Conservation (phyloP, 371 early-diverging fungal species). For the Chytridiales sp. region DNA sequence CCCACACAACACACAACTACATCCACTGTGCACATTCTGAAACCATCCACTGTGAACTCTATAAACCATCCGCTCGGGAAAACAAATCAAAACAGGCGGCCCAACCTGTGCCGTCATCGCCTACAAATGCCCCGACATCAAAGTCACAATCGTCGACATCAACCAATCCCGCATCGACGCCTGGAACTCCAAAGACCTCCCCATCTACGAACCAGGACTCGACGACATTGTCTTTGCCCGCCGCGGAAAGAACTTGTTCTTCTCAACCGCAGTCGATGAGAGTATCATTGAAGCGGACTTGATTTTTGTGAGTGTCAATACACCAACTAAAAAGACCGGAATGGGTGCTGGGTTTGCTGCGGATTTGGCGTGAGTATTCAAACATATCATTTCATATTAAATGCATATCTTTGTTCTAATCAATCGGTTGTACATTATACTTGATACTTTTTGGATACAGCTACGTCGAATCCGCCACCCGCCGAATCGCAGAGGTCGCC, state of each 20-base stretch:
- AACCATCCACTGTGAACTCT: no score
- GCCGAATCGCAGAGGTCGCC: conserved; percentile 85
- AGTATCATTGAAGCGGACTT: conserved; percentile 78
- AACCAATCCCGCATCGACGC: conserved; percentile 75
- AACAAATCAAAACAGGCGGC: conserved; percentile 63
- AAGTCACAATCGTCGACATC: conserved; percentile 87
- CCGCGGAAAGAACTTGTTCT: conserved; percentile 82
- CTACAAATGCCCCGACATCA: conserved; percentile 82
- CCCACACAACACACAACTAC: no score
- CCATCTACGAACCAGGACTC: conserved; percentile 90
- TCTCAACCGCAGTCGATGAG: conserved; percentile 74
- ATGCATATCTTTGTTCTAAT: neutral
- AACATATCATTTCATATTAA: conserved; percentile 2
- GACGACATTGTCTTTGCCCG: conserved; percentile 73
- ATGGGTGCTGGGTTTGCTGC: conserved; percentile 81
- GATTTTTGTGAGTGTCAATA: conserved; percentile 89
- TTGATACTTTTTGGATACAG: conserved; percentile 32
- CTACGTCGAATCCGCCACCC: conserved; percentile 82
- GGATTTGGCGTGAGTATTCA: conserved; percentile 74
- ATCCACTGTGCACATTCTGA: no score
- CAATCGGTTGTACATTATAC: neutral
- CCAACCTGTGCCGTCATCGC: conserved; percentile 94
- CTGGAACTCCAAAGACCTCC: conserved; percentile 85
- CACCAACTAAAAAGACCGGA: conserved; percentile 79
- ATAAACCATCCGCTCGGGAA: no score